Percentiles rank a stretch among this genome's conserved stretches.
Conservation (phyloP, 1,284 basidiomycete species). For the Meira miltonrushii region DNA sequence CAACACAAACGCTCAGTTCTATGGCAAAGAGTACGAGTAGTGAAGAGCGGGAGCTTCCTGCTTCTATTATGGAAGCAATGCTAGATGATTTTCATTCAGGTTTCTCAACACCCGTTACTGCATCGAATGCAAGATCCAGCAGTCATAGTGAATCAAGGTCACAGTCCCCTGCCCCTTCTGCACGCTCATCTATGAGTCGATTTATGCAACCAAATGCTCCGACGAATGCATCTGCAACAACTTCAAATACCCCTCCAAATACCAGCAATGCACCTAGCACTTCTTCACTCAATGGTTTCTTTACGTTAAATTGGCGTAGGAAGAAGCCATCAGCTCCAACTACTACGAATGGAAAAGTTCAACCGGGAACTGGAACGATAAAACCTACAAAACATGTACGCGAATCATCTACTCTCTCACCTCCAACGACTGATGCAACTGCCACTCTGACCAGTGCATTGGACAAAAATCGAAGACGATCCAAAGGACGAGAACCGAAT, state of each 20-base stretch:
- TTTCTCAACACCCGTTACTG: slow-evolving; percentile 7
- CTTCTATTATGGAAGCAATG: slow-evolving; percentile 46
- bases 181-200: slow-evolving; percentile 1
- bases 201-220: neutral
- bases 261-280: slow-evolving; percentile 10
- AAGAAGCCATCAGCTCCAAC: slow-evolving; percentile 11
- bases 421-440: slow-evolving; percentile 10
- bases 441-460: slow-evolving; percentile 35
- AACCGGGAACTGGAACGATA: neutral
- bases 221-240: slow-evolving; percentile 10
- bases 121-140: no score
- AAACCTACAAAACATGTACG: slow-evolving; percentile 6
- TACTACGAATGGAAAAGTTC: neutral
- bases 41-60: slow-evolving; percentile 21
- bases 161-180: neutral
- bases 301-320: slow-evolving; percentile 18
- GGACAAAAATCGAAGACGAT: slow-evolving; percentile 24
- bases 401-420: neutral
- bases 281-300: slow-evolving; percentile 7
- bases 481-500: slow-evolving; percentile 53
- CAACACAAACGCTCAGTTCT: slow-evolving; percentile 11
- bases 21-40: neutral
- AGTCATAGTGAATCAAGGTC: neutral
- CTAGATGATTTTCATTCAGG: slow-evolving; percentile 31
- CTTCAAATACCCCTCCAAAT: slow-evolving; percentile 9